phyloP scores from a whole-genome alignment of 345 rosid genomes.

The Heritiera littoralis region DNA sequence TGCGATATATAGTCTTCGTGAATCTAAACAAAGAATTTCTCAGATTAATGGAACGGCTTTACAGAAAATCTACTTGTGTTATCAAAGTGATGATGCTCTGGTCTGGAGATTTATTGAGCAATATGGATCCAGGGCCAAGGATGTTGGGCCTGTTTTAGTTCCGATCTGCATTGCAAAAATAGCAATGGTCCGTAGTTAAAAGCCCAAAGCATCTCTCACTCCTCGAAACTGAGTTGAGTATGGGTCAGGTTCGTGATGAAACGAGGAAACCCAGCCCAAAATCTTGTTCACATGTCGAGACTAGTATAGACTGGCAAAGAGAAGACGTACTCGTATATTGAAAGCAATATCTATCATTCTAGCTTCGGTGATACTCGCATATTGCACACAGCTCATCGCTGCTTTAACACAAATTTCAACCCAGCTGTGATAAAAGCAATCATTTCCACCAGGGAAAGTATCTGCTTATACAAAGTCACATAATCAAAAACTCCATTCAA shows the following conservation, averaged over 20 bases:
- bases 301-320: too few species aligned
- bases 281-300: too few species aligned
- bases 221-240: not conserved
- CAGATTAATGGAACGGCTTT: too few species aligned
- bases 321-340: not conserved
- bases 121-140: not conserved
- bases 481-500: not conserved
- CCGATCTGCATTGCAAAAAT: not conserved
- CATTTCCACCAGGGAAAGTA: not conserved
- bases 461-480: slow-evolving; percentile 13
- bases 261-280: too few species aligned
- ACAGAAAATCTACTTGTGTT: too few species aligned
- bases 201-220: not conserved
- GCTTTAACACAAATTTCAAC: slow-evolving; percentile 10
- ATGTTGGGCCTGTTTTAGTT: not conserved
- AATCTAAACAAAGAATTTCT: too few species aligned
- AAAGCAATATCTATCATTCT: slow-evolving; percentile 37
- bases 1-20: too few species aligned
- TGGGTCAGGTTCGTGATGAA: too few species aligned
- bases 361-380: slow-evolving; percentile 19
- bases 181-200: not conserved
- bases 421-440: not conserved
- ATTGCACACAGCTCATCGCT: slow-evolving; percentile 18
- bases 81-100: too few species aligned
- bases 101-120: not conserved